Percentiles rank a stretch among this genome's conserved stretches.
Conservation (phyloP, 176 grass and related monocot genomes). For the Tillandsia fasciculata region DNA sequence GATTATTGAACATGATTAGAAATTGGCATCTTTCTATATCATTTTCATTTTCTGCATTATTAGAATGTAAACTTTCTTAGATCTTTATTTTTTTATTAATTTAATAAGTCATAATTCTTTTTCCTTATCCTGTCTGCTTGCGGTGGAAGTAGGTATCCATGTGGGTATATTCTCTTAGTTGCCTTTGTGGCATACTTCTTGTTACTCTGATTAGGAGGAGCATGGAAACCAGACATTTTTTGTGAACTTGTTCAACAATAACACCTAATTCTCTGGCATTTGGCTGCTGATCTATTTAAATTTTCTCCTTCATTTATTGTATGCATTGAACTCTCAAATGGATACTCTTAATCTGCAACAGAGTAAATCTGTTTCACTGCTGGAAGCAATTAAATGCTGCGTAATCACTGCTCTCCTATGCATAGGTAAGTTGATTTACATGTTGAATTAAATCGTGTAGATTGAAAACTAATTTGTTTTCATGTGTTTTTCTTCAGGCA, state of each 20-base stretch:
- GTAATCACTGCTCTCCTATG: conserved; percentile 42
- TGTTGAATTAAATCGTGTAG: conserved; percentile 5
- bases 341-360: conserved; percentile 31
- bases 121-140: not conserved
- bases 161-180: too few relatives aligned
- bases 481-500: conserved; percentile 34
- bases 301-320: conserved; percentile 7
- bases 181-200: too few relatives aligned
- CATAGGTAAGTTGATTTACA: conserved; percentile 47
- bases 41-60: too few relatives aligned
- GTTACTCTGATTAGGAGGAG: too few relatives aligned
- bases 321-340: conserved; percentile 8
- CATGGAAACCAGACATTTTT: too few relatives aligned
- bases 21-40: too few relatives aligned
- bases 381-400: conserved; percentile 68
- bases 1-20: not conserved
- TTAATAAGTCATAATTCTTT: not conserved
- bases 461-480: conserved; percentile 16
- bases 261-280: not conserved
- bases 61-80: too few relatives aligned
- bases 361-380: conserved; percentile 62
- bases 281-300: not conserved
- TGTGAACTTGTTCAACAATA: not conserved
- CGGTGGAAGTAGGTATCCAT: not conserved
- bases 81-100: not conserved